Percentiles rank a stretch among this genome's conserved stretches.
phyloP scores from a whole-genome alignment of 257 asterid genomes.

The Petunia secreta region DNA sequence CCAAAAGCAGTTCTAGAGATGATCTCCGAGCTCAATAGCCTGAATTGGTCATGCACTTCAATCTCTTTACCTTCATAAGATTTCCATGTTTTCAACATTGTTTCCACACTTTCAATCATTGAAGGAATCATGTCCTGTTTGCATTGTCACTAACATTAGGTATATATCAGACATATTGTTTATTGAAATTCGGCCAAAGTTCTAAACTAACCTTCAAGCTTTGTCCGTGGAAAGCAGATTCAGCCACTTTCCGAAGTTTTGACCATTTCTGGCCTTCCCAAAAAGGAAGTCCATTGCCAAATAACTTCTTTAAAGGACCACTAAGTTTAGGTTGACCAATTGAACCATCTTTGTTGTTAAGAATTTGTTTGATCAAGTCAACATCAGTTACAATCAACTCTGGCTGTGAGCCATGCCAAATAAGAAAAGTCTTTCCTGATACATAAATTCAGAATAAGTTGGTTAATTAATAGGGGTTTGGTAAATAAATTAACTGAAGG shows the following conservation, averaged over 20 bases:
- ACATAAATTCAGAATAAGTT: constrained; percentile 58
- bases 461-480: constrained; percentile 43
- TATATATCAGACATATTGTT: too few relatives aligned
- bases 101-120: constrained; percentile 54
- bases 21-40: constrained; percentile 52
- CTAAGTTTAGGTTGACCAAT: constrained; percentile 60
- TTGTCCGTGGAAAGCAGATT: constrained; percentile 31
- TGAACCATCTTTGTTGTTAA: constrained; percentile 46
- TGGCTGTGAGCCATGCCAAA: too few relatives aligned
- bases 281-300: constrained; percentile 26
- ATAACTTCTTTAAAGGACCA: constrained; percentile 59
- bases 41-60: constrained; percentile 62
- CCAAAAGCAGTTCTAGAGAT: constrained; percentile 75
- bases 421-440: too few relatives aligned
- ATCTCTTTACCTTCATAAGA: constrained; percentile 46
- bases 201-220: constrained; percentile 37
- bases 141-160: too few relatives aligned
- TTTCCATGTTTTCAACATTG: constrained; percentile 62
- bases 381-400: too few relatives aligned
- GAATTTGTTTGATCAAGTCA: not conserved
- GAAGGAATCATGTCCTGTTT: constrained; percentile 50
- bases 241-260: constrained; percentile 58
- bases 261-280: constrained; percentile 64
- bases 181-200: too few relatives aligned
- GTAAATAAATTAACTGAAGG: not conserved